Evolutionary conservation across 108 stramenopile species (phyloP).

Genomic region (Skeletonema grethae): DNA sequence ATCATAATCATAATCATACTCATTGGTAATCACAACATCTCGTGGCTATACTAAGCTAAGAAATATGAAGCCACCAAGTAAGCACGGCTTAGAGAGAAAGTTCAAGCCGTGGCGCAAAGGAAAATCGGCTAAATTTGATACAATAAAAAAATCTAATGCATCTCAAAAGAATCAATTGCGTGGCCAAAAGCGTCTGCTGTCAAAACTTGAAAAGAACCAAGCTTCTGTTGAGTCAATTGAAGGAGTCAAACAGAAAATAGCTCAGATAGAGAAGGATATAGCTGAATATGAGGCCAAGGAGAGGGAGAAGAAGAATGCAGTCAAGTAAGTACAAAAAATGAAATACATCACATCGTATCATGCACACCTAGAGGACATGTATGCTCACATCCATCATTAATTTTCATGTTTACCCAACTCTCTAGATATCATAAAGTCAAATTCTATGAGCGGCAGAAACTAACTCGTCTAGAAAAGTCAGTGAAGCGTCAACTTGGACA

Average conservation of each 20-base stretch:
- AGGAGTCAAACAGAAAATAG: slow-evolving; percentile 28
- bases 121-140: slow-evolving; percentile 26
- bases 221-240: slow-evolving; percentile 18
- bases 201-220: slow-evolving; percentile 39
- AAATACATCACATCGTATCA: slow-evolving; percentile 9
- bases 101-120: slow-evolving; percentile 82
- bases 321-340: slow-evolving; percentile 40
- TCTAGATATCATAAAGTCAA: slow-evolving; percentile 75
- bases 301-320: slow-evolving; percentile 60
- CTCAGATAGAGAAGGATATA: slow-evolving; percentile 60
- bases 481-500: slow-evolving; percentile 40
- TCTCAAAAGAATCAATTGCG: slow-evolving; percentile 74
- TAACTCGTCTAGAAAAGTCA: slow-evolving; percentile 64
- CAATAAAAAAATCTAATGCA: slow-evolving; percentile 23
- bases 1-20: no score
- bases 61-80: slow-evolving; percentile 40
- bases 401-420: not conserved
- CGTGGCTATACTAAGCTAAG: not conserved
- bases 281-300: slow-evolving; percentile 41
- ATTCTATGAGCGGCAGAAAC: slow-evolving; percentile 84
- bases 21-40: not conserved
- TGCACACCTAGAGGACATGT: not conserved
- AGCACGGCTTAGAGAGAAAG: slow-evolving; percentile 71
- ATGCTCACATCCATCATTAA: slow-evolving; percentile 6
- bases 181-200: slow-evolving; percentile 61